These are phyloP conservation scores for Hyphopichia khmerensis DNA, from an alignment of 1,139 yeast genomes.

Conservation along the genomic window DNA sequence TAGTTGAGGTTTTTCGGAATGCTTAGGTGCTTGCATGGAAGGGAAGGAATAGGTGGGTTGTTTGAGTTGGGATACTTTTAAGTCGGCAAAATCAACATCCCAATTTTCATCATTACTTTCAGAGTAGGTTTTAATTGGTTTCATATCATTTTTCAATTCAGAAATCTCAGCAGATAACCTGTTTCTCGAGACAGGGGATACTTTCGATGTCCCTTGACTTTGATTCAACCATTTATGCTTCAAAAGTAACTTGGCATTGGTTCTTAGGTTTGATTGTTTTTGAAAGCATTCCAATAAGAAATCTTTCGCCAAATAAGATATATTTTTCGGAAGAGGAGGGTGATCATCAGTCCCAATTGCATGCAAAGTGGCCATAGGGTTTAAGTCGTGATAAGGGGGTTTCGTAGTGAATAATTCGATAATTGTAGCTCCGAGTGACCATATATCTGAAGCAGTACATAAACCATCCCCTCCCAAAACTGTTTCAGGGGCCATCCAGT, in stretches of 20 bases:
- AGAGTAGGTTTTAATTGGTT: slow-evolving; percentile 24
- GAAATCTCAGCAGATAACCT: not conserved
- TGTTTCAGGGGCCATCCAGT: slow-evolving; percentile 90
- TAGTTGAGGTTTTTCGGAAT: slow-evolving; percentile 2
- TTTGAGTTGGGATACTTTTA: slow-evolving; percentile 11
- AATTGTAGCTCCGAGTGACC: slow-evolving; percentile 96
- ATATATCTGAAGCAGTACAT: slow-evolving; percentile 81
- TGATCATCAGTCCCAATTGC: slow-evolving; percentile 86
- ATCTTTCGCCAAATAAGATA: slow-evolving; percentile 55
- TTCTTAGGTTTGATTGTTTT: slow-evolving; percentile 64
- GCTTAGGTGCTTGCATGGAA: not conserved
- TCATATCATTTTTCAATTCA: slow-evolving; percentile 12
- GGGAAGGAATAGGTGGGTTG: not conserved
- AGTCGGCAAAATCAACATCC: slow-evolving; percentile 33
- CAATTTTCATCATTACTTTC: slow-evolving; percentile 35
- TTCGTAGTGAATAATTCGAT: slow-evolving; percentile 81
- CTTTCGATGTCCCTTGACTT: slow-evolving; percentile 4
- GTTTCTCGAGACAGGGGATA: not conserved
- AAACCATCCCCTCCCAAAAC: slow-evolving; percentile 77
- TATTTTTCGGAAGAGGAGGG: slow-evolving; percentile 71
- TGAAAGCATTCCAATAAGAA: slow-evolving; percentile 78
- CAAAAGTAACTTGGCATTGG: slow-evolving; percentile 54
- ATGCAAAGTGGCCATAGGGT: slow-evolving; percentile 86
- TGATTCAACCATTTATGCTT: slow-evolving; percentile 62
- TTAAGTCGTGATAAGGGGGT: slow-evolving; percentile 83